Conservation (phyloP, 257 asterid species). For the Plantago ovata region DNA sequence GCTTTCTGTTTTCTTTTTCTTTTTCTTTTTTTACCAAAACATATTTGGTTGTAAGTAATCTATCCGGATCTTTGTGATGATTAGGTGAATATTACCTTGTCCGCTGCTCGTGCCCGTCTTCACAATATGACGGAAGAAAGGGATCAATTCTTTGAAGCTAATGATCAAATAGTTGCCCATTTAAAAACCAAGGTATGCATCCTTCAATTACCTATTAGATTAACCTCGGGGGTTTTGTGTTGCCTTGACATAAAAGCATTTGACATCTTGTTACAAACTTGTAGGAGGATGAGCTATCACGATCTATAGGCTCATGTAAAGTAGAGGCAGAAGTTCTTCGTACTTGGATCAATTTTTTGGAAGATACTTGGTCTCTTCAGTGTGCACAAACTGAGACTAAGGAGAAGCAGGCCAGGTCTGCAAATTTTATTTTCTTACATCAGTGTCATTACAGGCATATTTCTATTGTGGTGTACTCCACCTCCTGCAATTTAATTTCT, state of each 20-base stretch:
- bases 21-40: constrained; percentile 2
- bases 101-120: constrained; percentile 82
- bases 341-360: constrained; percentile 88
- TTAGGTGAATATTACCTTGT: constrained; percentile 77
- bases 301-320: constrained; percentile 62
- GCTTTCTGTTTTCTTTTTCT: constrained; percentile 1
- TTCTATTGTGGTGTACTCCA: constrained; percentile 6
- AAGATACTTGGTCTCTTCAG: constrained; percentile 94
- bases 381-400: constrained; percentile 60
- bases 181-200: constrained; percentile 69
- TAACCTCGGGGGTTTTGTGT: constrained; percentile 14
- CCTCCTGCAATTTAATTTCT: constrained; percentile 15
- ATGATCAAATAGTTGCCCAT: constrained; percentile 90
- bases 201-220: constrained; percentile 10
- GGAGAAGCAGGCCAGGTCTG: constrained; percentile 68
- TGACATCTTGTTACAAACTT: constrained; percentile 20
- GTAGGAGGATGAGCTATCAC: constrained; percentile 82
- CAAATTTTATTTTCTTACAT: constrained; percentile 19
- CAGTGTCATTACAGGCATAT: constrained; percentile 14
- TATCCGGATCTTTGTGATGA: constrained; percentile 20
- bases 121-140: constrained; percentile 84
- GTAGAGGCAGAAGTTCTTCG: constrained; percentile 68
- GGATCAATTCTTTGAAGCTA: constrained; percentile 96
- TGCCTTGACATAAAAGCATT: constrained; percentile 4
- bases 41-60: constrained; percentile 15